A percentile compares a stretch with the other conserved stretches of the same genome.
phyloP scores from a whole-genome alignment of 805 yeast species.

The Monosporozyma solicola region DNA sequence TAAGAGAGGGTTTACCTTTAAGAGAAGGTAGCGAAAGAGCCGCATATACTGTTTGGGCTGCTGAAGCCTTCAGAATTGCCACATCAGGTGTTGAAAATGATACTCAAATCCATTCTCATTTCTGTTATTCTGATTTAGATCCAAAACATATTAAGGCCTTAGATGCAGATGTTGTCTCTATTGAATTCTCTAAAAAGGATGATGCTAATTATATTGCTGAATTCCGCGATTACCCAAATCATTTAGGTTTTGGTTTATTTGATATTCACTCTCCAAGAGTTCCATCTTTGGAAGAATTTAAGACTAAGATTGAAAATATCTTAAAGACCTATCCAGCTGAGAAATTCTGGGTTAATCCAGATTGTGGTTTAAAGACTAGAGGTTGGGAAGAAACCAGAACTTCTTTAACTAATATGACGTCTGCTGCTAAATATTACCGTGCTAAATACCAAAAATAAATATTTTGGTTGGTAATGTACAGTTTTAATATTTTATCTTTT shows the following conservation, averaged over 20 bases:
- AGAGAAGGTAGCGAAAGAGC: slow-evolving; percentile 96
- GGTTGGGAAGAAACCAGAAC: slow-evolving; percentile 97
- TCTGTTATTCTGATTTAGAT: slow-evolving; percentile 99
- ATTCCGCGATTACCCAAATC: slow-evolving; percentile 98
- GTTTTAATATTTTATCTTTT: slow-evolving; percentile 1
- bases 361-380: slow-evolving; percentile 99
- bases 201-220: slow-evolving; percentile 97
- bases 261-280: slow-evolving; percentile 99
- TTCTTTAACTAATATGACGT: slow-evolving; percentile 97
- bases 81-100: slow-evolving; percentile 93
- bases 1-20: slow-evolving; percentile 99
- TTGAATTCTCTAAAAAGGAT: slow-evolving; percentile 99
- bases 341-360: slow-evolving; percentile 99
- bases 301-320: slow-evolving; percentile 86
- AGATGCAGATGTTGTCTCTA: slow-evolving; percentile 98
- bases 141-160: slow-evolving; percentile 99
- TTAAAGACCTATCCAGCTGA: slow-evolving; percentile 95
- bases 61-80: slow-evolving; percentile 98
- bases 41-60: slow-evolving; percentile 97
- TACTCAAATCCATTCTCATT: slow-evolving; percentile 98
- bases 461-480: slow-evolving; percentile 1
- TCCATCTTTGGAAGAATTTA: slow-evolving; percentile 95
- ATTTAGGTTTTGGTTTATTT: slow-evolving; percentile 97
- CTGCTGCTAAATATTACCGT: slow-evolving; percentile 95
- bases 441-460: slow-evolving; percentile 34